These are phyloP conservation scores for Hericium rajendrae DNA, from an alignment of 768 basidiomycete genomes.

Conservation along the genomic window DNA sequence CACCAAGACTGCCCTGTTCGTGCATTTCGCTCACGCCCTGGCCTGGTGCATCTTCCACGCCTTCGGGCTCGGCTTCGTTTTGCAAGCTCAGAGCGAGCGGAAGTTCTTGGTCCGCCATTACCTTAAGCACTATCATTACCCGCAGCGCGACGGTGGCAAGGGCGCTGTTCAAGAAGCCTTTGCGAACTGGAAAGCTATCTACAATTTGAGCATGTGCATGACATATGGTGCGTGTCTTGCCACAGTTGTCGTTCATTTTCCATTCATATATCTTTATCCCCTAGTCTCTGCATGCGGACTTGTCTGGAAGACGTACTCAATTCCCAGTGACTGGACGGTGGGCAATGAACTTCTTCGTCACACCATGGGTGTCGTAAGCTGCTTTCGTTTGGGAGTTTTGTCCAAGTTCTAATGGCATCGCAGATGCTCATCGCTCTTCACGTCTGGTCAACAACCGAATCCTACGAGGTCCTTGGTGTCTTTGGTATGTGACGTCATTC, in stretches of 20 bases:
- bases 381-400: background rate
- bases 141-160: slow-evolving; percentile 52
- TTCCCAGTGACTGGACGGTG: slow-evolving; percentile 78
- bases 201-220: slow-evolving; percentile 91
- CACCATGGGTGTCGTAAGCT: slow-evolving; percentile 73
- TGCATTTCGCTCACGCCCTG: slow-evolving; percentile 79
- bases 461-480: slow-evolving; percentile 85
- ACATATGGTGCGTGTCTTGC: slow-evolving; percentile 86
- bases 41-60: slow-evolving; percentile 84
- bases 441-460: slow-evolving; percentile 84
- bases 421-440: slow-evolving; percentile 82
- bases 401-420: background rate
- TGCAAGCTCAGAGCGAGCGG: slow-evolving; percentile 74
- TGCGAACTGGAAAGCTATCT: slow-evolving; percentile 87
- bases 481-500: slow-evolving; percentile 50
- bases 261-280: too few relatives aligned
- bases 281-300: slow-evolving; percentile 81
- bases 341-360: slow-evolving; percentile 84
- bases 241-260: too few relatives aligned
- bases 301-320: slow-evolving; percentile 83
- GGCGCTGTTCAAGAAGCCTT: slow-evolving; percentile 91
- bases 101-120: slow-evolving; percentile 93
- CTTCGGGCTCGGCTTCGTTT: slow-evolving; percentile 74
- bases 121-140: slow-evolving; percentile 89
- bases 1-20: slow-evolving; percentile 34